Evolutionary conservation across 768 basidiomycete species (phyloP), one percentile per base, ranked within the genome.

Genomic region (Crucibulum laeve): DNA sequence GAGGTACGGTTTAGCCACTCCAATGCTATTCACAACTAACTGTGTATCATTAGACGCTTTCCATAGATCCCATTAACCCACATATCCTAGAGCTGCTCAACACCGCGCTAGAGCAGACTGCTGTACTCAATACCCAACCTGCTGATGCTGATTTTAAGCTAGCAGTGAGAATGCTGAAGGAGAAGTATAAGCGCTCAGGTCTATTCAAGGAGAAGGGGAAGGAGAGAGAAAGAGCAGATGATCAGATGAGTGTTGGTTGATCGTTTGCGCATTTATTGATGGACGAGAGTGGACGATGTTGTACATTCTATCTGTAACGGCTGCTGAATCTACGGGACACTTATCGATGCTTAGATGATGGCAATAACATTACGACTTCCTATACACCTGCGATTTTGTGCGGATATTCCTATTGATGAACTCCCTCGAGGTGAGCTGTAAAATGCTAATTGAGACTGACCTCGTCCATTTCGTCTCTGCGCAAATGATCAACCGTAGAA

Each of bases 61-160:
- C 85, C 54, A 71, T 91, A 48, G 86, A 91, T 54, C 89, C 88
- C 6, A 84, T 89, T 46, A 91, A 93, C 53, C 73, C 80, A 3
- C 84, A 90, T 58, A 73, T 88, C 23, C 73, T 91, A 34, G 91
- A 91, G 53, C 67, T 92, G 43, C 73, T 93, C 30, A 88, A 90
- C 51, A 73, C 87, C 43, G 89, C 90, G 2, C 74, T 93, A 15
- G 88, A 91, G 40, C 45, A 59, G n/a, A 63, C 61, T 5, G 49
- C 60, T 5, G 48, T 55, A 19, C 43, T 46, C 28, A 46, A 43
- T 8, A 42, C 52, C 22, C 25, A 50, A 25, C 52, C 53, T 13
- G 47, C 56, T 18, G 54, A 59, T 21, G 24, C 46, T 19, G 63
- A 65, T 28, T 58, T 67, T 33, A 60, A 61, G 43, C 52, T 57